Base-by-base conservation (phyloP, 2,329 filamentous ascomycete genomes). In the Cladosporium sp. region DNA sequence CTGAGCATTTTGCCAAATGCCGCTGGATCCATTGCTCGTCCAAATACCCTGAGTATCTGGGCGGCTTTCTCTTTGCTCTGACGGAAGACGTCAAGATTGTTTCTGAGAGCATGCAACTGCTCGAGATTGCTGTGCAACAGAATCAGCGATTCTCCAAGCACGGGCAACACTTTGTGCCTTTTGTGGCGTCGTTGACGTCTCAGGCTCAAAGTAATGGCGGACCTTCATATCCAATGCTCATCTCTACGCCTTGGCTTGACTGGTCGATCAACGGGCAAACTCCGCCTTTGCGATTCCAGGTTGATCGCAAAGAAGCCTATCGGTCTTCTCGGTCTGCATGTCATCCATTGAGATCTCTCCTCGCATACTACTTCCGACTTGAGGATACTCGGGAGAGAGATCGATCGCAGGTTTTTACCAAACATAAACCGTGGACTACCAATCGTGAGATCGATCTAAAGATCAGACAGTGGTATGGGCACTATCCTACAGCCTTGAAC, bases 301-400 rank as follows among this genome's bases (percentile, higher is more conserved):
- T 81, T 15, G 80, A 81, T 67, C 74, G 74, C 58, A 71, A 78
- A 49, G 79, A 81, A 70, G 78, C 78, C 8, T 80, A 78, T 66
- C 74, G 78, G 15, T 79, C 77, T 4, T 74, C 76, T 1, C 74
- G 72, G 60, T 77, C 75, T 32, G 75, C 78, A 0, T 75, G 79
- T 5, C 80, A 81, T 69, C 70, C 79, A 8, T 60, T 81, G 2
- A 72, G 79, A 26, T 81, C 79, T 1, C 74, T 81, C 3, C 65
- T 81, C 15, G 78, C 81, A 69, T 75, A 81, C 67, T 81, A 78
- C 57, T 81, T 80, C 67, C 76, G 80, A 1, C 73, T 81, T 0
- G 80, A 81, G 68, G 79, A 81, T 66, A 81, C 79, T 0, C 64
- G 69, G 8, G 79, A 81, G 70, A 75, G 80, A n/a, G 80, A 81